phyloP scores from a whole-genome alignment of 2,329 filamentous ascomycete species.

The Pseudovirgaria hyperparasitica region DNA sequence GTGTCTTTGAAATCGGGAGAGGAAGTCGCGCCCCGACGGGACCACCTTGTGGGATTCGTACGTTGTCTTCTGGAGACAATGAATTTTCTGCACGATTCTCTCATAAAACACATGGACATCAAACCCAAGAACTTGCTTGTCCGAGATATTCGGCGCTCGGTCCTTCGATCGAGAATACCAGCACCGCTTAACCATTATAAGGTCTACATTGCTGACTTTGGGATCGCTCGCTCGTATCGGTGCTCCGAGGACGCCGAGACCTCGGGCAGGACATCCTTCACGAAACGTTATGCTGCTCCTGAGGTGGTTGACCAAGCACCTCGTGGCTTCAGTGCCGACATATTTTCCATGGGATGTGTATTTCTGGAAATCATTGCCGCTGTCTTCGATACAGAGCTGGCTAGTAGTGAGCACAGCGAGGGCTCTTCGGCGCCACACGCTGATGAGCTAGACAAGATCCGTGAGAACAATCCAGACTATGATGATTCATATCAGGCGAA shows the following conservation, averaged over 20 bases:
- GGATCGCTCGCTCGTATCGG: conserved; percentile 9
- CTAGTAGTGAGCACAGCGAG: too few relatives aligned
- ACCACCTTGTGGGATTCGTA: conserved; percentile 3
- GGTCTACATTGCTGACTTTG: conserved; percentile 14
- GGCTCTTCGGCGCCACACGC: too few relatives aligned
- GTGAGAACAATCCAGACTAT: conserved; percentile 1
- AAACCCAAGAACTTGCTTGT: conserved; percentile 13
- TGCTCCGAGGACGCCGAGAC: conserved; percentile 7
- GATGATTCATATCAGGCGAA: not conserved
- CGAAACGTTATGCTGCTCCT: conserved; percentile 11
- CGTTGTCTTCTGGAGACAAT: conserved; percentile 8
- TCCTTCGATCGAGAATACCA: not conserved
- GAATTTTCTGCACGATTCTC: conserved; percentile 6
- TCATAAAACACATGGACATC: conserved; percentile 14
- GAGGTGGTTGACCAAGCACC: conserved; percentile 10
- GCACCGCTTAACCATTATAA: not conserved
- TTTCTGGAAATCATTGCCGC: conserved; percentile 11
- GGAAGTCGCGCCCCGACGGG: not conserved
- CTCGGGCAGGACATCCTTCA: conserved; percentile 9
- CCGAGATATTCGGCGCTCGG: not conserved
- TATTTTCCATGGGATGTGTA: conserved; percentile 14
- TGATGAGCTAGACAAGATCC: conserved; percentile 3
- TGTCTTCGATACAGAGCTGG: not conserved
- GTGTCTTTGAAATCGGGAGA: conserved; percentile 1
- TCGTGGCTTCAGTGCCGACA: conserved; percentile 10